phyloP scores from a whole-genome alignment of 2,329 filamentous ascomycete species.

The Penicillium sclerotiorum region DNA sequence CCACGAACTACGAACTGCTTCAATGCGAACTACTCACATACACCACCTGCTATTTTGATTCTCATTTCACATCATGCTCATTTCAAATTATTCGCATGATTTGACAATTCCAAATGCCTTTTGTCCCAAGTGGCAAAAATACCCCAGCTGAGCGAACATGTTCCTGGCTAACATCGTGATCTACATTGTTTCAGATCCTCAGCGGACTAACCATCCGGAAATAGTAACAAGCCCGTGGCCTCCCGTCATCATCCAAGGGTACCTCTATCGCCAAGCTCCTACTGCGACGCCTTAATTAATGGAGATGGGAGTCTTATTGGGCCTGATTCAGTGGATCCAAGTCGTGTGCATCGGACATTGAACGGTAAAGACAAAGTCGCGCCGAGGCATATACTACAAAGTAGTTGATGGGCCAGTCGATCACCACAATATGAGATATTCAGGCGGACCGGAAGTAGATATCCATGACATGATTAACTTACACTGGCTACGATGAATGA shows the following conservation, averaged over 20 bases:
- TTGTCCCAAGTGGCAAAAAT: too few relatives aligned
- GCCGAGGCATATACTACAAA: slow-evolving; percentile 6
- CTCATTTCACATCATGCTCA: too few relatives aligned
- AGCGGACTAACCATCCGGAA: slow-evolving; percentile 9
- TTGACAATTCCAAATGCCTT: too few relatives aligned
- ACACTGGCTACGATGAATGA: too few relatives aligned
- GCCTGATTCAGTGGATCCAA: neutral
- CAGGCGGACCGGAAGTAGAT: neutral
- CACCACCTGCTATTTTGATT: neutral
- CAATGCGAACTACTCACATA: neutral
- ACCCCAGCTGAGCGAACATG: too few relatives aligned
- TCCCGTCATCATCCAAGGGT: slow-evolving; percentile 10
- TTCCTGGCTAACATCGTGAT: slow-evolving; percentile 1
- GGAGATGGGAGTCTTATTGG: neutral
- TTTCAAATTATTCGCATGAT: too few relatives aligned
- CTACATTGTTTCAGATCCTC: slow-evolving; percentile 9
- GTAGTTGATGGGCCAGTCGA: neutral
- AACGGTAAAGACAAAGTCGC: slow-evolving; percentile 1
- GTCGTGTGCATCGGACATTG: neutral
- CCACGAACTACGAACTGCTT: too few relatives aligned
- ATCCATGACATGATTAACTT: neutral
- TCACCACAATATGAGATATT: neutral
- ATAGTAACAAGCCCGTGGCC: slow-evolving; percentile 9
- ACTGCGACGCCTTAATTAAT: neutral
- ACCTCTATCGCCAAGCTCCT: slow-evolving; percentile 9